phyloP scores from a whole-genome alignment of 2,329 filamentous ascomycete genomes.

The Elsinoe australis region DNA sequence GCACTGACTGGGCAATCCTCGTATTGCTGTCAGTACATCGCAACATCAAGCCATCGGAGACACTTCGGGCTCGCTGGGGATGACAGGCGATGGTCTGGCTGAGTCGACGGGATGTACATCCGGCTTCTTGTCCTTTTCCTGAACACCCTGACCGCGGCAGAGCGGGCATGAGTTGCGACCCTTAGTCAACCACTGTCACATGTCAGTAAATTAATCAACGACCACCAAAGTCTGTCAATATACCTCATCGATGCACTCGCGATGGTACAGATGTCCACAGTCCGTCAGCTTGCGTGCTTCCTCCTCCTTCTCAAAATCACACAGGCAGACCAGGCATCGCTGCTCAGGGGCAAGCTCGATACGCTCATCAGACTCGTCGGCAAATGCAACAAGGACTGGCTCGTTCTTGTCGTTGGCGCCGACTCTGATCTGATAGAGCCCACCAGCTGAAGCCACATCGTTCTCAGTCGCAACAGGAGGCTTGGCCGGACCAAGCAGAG shows the following conservation, averaged over 20 bases:
- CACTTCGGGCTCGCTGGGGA: conserved; percentile 10
- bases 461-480: conserved; percentile 59
- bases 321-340: conserved; percentile 59
- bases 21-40: background rate
- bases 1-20: background rate
- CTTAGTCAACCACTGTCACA: conserved; percentile 56
- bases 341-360: conserved; percentile 36
- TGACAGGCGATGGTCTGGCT: conserved; percentile 6
- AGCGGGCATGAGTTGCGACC: conserved; percentile 58
- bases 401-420: conserved; percentile 10
- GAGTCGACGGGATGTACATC: conserved; percentile 13
- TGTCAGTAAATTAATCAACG: conserved; percentile 29
- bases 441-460: conserved; percentile 56
- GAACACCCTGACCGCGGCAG: conserved; percentile 52
- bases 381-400: conserved; percentile 27
- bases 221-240: conserved; percentile 24
- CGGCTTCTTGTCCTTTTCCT: conserved; percentile 37
- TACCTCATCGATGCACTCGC: conserved; percentile 63
- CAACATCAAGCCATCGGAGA: background rate
- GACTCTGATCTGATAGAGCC: conserved; percentile 48
- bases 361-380: conserved; percentile 24
- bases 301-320: conserved; percentile 56
- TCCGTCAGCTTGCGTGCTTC: conserved; percentile 54
- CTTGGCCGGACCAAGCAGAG: conserved; percentile 59
- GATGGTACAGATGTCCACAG: conserved; percentile 61